Evolutionary conservation across 768 basidiomycete genomes (phyloP).

Genomic region (Podaxis sp.): DNA sequence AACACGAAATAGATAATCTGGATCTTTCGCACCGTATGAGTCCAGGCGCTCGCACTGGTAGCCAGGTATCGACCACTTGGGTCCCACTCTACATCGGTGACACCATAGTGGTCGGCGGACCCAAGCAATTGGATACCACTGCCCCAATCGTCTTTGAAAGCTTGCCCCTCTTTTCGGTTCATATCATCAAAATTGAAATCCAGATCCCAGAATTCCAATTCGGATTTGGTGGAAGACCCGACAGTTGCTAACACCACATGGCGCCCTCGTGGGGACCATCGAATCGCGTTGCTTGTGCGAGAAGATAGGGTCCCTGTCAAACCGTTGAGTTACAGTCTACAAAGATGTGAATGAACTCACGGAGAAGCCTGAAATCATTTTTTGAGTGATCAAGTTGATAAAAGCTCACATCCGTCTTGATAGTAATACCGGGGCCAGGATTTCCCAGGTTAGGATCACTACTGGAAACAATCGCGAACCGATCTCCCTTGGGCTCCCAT

Average conservation of each 20-base stretch:
- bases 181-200: conserved; percentile 76
- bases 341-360: conserved; percentile 37
- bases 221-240: conserved; percentile 92
- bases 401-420: conserved; percentile 95
- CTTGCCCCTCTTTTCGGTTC: conserved; percentile 45
- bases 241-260: conserved; percentile 96
- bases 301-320: conserved; percentile 64
- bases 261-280: conserved; percentile 95
- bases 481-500: conserved; percentile 97
- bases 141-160: conserved; percentile 73
- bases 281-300: conserved; percentile 89
- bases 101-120: conserved; percentile 90
- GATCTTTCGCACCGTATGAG: conserved; percentile 62
- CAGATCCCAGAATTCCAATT: conserved; percentile 98
- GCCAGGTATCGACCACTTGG: conserved; percentile 91
- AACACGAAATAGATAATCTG: background rate
- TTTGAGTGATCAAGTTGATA: conserved; percentile 91
- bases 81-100: conserved; percentile 99
- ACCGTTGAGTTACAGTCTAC: conserved; percentile 10
- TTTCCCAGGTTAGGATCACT: conserved; percentile 92
- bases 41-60: conserved; percentile 93
- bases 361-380: conserved; percentile 90
- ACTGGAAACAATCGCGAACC: conserved; percentile 93
- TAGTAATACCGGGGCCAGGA: conserved; percentile 84
- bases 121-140: conserved; percentile 81